These are phyloP conservation scores for Cryptococcus wingfieldii DNA, from an alignment of 1,284 basidiomycete species.

Conservation along the genomic window DNA sequence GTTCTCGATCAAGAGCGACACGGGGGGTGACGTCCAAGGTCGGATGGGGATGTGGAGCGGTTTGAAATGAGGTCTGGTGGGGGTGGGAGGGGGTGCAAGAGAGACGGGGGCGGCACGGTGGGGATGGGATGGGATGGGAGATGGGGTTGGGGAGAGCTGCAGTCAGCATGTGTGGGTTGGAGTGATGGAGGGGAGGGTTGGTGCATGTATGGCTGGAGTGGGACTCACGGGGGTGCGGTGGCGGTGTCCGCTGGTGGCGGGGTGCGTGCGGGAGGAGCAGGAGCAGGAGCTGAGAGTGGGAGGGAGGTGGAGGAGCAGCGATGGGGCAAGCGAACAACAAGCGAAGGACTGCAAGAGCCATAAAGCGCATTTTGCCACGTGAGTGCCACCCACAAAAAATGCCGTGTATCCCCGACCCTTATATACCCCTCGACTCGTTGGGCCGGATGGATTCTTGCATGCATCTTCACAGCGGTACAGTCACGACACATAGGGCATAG, in stretches of 20 bases:
- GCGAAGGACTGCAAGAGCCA: background rate
- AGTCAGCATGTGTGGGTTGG: too few species aligned
- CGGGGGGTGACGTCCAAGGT: constrained; percentile 1
- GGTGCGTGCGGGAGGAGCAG: too few species aligned
- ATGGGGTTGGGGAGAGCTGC: background rate
- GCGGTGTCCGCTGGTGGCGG: background rate
- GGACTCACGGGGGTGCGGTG: background rate
- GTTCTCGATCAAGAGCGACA: background rate
- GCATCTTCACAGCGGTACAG: too few species aligned
- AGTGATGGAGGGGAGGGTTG: too few species aligned
- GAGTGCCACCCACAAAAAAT: background rate
- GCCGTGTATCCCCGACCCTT: background rate
- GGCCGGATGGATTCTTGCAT: too few species aligned
- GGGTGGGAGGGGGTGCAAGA: background rate
- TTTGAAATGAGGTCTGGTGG: background rate
- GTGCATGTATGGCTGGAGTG: too few species aligned
- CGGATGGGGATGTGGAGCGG: background rate
- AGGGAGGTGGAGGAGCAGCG: background rate
- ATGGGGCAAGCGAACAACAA: background rate
- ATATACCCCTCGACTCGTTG: background rate
- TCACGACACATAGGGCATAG: background rate
- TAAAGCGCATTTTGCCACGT: background rate
- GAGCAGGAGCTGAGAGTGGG: background rate
- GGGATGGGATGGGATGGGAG: background rate
- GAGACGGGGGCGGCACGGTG: background rate